These are phyloP conservation scores for Paratinospora sagittata DNA, from an alignment of 164 flowering plant species.

Conservation along the genomic window DNA sequence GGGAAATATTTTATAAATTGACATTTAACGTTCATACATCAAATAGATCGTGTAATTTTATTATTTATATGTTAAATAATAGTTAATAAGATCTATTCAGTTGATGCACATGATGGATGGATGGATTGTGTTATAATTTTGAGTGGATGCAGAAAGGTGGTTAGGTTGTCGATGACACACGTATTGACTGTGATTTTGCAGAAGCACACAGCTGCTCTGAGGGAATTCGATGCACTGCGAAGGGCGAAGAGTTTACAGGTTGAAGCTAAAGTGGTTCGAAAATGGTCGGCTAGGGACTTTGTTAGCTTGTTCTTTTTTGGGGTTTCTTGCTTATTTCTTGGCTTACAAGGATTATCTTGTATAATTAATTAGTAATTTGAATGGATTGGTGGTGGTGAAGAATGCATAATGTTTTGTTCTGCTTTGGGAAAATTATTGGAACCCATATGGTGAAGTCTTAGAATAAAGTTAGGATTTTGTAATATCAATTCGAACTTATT, in stretches of 20 bases:
- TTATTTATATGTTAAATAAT: too few relatives aligned
- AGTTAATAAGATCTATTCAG: too few relatives aligned
- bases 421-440: conserved; percentile 5
- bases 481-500: not conserved
- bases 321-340: conserved; percentile 54
- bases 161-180: too few relatives aligned
- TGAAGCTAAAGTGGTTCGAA: conserved; percentile 50
- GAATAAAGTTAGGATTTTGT: too few relatives aligned
- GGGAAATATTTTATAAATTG: too few relatives aligned
- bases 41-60: too few relatives aligned
- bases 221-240: conserved; percentile 84
- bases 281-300: conserved; percentile 83
- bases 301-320: conserved; percentile 63
- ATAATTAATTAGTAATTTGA: conserved; percentile 27
- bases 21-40: too few relatives aligned
- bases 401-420: conserved; percentile 27
- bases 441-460: not conserved
- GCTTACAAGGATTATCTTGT: conserved; percentile 59
- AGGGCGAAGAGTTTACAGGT: conserved; percentile 86
- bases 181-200: too few relatives aligned
- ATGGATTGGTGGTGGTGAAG: not conserved
- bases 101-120: too few relatives aligned
- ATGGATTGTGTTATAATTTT: too few relatives aligned
- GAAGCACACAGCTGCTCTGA: too few relatives aligned
- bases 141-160: too few relatives aligned